Base-by-base conservation (phyloP, 2,329 filamentous ascomycete genomes). In the Microsporum canis region DNA sequence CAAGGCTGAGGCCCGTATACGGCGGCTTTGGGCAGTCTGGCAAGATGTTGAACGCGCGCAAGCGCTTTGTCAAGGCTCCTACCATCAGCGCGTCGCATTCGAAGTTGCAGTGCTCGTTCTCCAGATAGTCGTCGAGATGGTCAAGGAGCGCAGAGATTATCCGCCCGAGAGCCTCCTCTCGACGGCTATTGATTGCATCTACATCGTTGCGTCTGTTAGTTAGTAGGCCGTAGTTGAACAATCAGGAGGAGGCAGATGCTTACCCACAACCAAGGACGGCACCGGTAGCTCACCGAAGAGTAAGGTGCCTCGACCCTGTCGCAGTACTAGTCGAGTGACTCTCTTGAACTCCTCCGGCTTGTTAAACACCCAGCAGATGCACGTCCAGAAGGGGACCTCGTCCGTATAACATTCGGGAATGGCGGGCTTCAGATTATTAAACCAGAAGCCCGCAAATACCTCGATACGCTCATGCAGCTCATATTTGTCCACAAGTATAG, bases 401-500 rank as follows among this genome's bases (percentile, higher is more conserved):
- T 65, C 60, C 23, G 59, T 65, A 41, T 63, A 65, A 10, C 57
- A 31, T 31, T 62, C 39, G 7, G 65, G 63, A 3, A 65, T 63
- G 6, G 55, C 57, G n/a, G 55, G 39, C 38, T 64, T 64, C 36
- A 65, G 56, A 39, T 63, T 62, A 5, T 60, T 55, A 14, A 64
- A 65, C 65, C 65, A 66, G 23, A 64, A 63, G n/a, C 60, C 61
- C 10, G 62, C 59, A 58, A 65, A 66, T 36, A 66, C 34, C 29
- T 62, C 62, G 7, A 63, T 62, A 10, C 53, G 39, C 57, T 66
- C 63, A 43, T 64, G 65, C 27, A 66, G 14, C 55, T 63, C 60
- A 23, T 66, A 66, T 51, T 66, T 66, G 56, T 65, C 65, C 36
- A 65, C 60, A 2, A 66, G 61, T n/a, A 66, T 65, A 3, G 65